phyloP scores from a whole-genome alignment of 257 asterid genomes.

The Vinca minor region DNA sequence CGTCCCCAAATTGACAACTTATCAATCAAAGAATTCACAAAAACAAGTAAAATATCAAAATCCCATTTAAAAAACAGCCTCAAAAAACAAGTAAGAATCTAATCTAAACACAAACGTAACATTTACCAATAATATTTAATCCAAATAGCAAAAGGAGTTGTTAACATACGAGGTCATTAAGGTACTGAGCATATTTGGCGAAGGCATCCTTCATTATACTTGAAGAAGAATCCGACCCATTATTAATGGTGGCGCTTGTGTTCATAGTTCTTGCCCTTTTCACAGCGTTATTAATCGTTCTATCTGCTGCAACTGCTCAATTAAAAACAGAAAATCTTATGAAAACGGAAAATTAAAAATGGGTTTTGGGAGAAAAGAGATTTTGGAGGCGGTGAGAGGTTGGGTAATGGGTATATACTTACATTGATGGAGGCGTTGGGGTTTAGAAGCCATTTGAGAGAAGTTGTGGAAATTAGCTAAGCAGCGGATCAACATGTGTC shows the following conservation, averaged over 20 bases:
- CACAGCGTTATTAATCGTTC: constrained; percentile 25
- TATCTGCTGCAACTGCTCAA: constrained; percentile 45
- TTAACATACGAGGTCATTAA: constrained; percentile 50
- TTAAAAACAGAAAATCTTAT: constrained; percentile 9
- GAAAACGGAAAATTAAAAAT: neutral
- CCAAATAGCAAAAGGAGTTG: neutral
- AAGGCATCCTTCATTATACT: constrained; percentile 59
- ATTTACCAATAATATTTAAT: neutral
- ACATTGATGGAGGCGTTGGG: neutral
- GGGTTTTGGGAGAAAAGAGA: neutral
- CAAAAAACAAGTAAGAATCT: neutral
- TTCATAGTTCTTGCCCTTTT: constrained; percentile 51
- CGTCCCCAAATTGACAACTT: neutral
- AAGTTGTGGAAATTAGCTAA: neutral
- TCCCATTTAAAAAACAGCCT: neutral
- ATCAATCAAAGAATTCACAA: neutral
- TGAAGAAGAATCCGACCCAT: constrained; percentile 23
- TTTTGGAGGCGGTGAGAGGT: too few relatives aligned
- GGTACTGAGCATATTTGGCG: constrained; percentile 57
- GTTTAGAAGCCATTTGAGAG: neutral
- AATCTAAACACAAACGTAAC: neutral
- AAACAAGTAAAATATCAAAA: neutral
- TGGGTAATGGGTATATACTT: neutral
- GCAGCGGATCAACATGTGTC: constrained; percentile 4
- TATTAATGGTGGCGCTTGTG: constrained; percentile 19